phyloP scores from a whole-genome alignment of 2,329 filamentous ascomycete species.

The Neofusicoccum sp. region DNA sequence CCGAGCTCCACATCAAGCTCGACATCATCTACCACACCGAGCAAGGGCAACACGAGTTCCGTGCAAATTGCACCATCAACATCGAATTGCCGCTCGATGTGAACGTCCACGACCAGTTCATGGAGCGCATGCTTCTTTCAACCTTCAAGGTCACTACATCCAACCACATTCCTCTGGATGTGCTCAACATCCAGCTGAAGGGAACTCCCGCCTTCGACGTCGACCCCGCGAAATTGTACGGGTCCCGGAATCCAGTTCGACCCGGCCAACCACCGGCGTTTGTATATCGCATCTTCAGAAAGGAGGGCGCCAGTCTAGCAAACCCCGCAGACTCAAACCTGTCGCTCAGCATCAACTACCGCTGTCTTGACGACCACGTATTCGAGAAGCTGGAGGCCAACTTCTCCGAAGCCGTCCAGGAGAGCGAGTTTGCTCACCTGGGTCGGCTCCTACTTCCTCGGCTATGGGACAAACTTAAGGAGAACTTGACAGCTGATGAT shows the following conservation, averaged over 20 bases:
- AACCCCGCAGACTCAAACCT: conserved; percentile 43
- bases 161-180: conserved; percentile 68
- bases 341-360: conserved; percentile 72
- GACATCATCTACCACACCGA: conserved; percentile 73
- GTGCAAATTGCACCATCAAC: conserved; percentile 61
- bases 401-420: conserved; percentile 48
- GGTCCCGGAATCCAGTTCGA: conserved; percentile 62
- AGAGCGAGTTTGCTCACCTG: conserved; percentile 48
- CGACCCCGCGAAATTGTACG: conserved; percentile 50
- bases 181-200: conserved; percentile 69
- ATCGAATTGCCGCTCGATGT: conserved; percentile 83
- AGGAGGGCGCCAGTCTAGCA: conserved; percentile 30
- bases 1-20: conserved; percentile 69
- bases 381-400: conserved; percentile 44
- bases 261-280: conserved; percentile 78
- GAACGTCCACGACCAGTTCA: conserved; percentile 96
- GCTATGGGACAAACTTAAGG: conserved; percentile 47
- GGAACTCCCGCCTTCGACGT: conserved; percentile 69
- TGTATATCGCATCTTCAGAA: conserved; percentile 72
- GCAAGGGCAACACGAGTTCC: conserved; percentile 63
- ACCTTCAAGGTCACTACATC: conserved; percentile 88
- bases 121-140: conserved; percentile 76
- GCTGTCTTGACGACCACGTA: conserved; percentile 73
- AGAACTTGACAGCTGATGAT: conserved; percentile 47
- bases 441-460: conserved; percentile 53